These are phyloP conservation scores for Candida vartiovaarae DNA, from an alignment of 805 yeast genomes.

Conservation along the genomic window DNA sequence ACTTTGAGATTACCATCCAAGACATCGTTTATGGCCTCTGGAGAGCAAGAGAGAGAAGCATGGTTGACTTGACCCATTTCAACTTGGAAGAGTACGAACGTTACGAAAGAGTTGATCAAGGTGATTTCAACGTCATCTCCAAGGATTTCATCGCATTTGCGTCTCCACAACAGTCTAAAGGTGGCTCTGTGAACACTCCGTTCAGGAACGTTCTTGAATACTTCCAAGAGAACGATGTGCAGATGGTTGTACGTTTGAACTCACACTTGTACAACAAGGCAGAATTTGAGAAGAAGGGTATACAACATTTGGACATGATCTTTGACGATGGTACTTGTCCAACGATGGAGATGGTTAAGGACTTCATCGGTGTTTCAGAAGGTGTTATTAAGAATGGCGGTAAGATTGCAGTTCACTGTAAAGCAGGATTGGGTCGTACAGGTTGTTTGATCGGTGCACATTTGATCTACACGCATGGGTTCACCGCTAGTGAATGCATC, in stretches of 20 bases:
- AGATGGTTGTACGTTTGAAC: constrained; percentile 85
- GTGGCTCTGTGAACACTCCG: constrained; percentile 51
- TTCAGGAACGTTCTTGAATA: constrained; percentile 76
- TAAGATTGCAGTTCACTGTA: constrained; percentile 97
- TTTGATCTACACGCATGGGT: constrained; percentile 90
- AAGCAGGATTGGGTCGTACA: constrained; percentile 96
- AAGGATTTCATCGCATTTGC: constrained; percentile 97
- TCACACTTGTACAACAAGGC: constrained; percentile 82
- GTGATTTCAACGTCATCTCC: constrained; percentile 87
- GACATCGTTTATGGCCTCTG: constrained; percentile 95
- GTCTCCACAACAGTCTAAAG: constrained; percentile 73
- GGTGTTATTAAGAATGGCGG: constrained; percentile 81
- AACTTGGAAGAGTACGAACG: constrained; percentile 91
- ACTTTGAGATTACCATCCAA: constrained; percentile 87
- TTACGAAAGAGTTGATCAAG: constrained; percentile 93
- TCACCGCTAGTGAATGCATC: constrained; percentile 94
- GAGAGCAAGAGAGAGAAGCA: constrained; percentile 91
- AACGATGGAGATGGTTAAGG: constrained; percentile 84
- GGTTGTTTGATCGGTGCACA: constrained; percentile 98
- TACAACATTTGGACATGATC: constrained; percentile 89
- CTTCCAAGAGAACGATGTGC: constrained; percentile 67
- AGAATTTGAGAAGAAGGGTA: constrained; percentile 77
- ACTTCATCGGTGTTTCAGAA: constrained; percentile 92
- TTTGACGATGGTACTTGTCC: constrained; percentile 99
- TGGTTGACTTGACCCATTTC: constrained; percentile 80